Percentiles rank a stretch among this genome's conserved stretches.
These are phyloP conservation scores for Chytriomyces confervae DNA, from an alignment of 192 early-diverging fungal genomes.

Conservation along the genomic window DNA sequence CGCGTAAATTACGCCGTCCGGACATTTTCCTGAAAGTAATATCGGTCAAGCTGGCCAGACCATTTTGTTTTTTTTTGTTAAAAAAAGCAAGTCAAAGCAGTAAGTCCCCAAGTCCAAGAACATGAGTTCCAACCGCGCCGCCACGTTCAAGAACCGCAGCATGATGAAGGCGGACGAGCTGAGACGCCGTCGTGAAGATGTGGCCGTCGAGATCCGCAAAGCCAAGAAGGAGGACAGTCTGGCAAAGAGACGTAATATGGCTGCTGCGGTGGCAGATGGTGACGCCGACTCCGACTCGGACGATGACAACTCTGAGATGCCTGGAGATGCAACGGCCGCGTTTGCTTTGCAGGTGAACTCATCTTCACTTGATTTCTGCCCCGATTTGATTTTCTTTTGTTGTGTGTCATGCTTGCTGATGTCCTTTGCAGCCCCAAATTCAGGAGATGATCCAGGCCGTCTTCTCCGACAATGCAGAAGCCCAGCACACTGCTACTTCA, in stretches of 20 bases:
- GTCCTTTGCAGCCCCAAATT: slow-evolving; percentile 76
- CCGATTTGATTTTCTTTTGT: slow-evolving; percentile 5
- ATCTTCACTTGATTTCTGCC: background rate
- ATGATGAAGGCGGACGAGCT: slow-evolving; percentile 89
- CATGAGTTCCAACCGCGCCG: background rate
- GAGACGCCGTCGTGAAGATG: slow-evolving; percentile 90
- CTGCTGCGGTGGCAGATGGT: slow-evolving; percentile 56
- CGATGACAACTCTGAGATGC: slow-evolving; percentile 67
- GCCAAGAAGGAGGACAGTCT: slow-evolving; percentile 94
- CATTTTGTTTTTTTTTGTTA: no score
- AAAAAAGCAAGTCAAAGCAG: no score
- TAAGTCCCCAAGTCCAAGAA: no score
- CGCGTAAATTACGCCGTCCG: no score
- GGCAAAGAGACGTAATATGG: slow-evolving; percentile 90
- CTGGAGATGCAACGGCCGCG: slow-evolving; percentile 45
- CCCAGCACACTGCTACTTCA: slow-evolving; percentile 80
- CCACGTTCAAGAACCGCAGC: slow-evolving; percentile 80
- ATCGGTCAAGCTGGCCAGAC: no score
- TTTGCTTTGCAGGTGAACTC: slow-evolving; percentile 3
- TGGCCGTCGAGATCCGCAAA: slow-evolving; percentile 90
- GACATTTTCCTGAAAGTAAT: no score
- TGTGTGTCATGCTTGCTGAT: slow-evolving; percentile 15
- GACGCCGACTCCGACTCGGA: slow-evolving; percentile 65
- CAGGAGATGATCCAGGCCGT: slow-evolving; percentile 80
- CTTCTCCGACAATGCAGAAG: slow-evolving; percentile 77